Evolutionary conservation across 139 green algal genomes (phyloP).

Genomic region (Chlamydomonas sp.): DNA sequence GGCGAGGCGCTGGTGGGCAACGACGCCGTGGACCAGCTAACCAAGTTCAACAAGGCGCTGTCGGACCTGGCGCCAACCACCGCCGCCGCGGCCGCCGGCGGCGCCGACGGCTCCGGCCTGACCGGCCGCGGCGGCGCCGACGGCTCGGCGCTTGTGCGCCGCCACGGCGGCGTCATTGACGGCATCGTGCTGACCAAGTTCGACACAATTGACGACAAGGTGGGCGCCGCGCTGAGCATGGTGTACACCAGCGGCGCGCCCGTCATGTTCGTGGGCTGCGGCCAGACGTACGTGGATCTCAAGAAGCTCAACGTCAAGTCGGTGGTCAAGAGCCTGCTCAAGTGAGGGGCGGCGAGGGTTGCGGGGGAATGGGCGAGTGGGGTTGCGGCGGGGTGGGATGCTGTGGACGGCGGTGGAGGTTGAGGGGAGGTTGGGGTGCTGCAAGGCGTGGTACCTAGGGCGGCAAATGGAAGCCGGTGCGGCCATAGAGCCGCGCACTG

Average conservation of each 20-base stretch:
- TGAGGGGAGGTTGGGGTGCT: no score
- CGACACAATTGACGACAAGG: slow-evolving; percentile 99
- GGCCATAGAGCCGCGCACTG: no score
- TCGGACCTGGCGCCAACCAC: slow-evolving; percentile 48
- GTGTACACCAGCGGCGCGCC: slow-evolving; percentile 95
- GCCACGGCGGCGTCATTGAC: slow-evolving; percentile 71
- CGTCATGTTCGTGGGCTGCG: slow-evolving; percentile 98
- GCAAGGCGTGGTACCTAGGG: no score
- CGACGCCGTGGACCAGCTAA: slow-evolving; percentile 98
- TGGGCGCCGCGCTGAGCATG: slow-evolving; percentile 97
- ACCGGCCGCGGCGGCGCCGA: slow-evolving; percentile 9
- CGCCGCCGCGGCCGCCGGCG: neutral
- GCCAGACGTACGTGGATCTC: slow-evolving; percentile 98
- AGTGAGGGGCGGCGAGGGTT: slow-evolving; percentile 62
- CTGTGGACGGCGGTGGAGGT: no score
- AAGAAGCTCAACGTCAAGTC: slow-evolving; percentile 93
- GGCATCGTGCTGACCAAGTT: slow-evolving; percentile 98
- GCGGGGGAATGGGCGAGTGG: no score
- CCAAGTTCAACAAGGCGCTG: slow-evolving; percentile 94
- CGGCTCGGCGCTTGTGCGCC: neutral
- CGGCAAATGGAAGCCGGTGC: no score
- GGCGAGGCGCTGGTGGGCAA: slow-evolving; percentile 99
- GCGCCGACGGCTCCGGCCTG: neutral
- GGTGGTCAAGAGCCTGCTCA: slow-evolving; percentile 90
- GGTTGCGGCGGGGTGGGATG: no score